These are phyloP conservation scores for Cyberlindnera amylophila DNA, from an alignment of 805 yeast species.

Conservation along the genomic window DNA sequence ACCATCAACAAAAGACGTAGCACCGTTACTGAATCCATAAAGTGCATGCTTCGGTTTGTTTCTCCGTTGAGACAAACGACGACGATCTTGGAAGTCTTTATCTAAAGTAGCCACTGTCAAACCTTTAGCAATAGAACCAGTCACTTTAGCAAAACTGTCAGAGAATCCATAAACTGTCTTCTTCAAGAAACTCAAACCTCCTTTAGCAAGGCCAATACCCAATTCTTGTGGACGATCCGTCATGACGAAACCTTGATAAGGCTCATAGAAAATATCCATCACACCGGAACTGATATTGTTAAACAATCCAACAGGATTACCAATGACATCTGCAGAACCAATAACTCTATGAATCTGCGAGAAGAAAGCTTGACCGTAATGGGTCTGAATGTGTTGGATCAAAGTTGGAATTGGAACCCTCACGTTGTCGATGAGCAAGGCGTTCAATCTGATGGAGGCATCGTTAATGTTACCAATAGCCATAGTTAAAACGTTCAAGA, in stretches of 20 bases:
- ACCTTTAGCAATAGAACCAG: slow-evolving; percentile 94
- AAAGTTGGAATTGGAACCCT: slow-evolving; percentile 80
- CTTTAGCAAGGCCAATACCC: slow-evolving; percentile 94
- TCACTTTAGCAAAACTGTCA: slow-evolving; percentile 87
- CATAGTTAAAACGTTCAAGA: slow-evolving; percentile 86
- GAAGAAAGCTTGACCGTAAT: slow-evolving; percentile 87
- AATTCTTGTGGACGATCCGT: slow-evolving; percentile 94
- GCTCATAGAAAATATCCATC: slow-evolving; percentile 94
- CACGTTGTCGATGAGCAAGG: slow-evolving; percentile 82
- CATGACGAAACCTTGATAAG: slow-evolving; percentile 91
- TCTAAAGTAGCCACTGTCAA: slow-evolving; percentile 88
- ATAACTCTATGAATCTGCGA: slow-evolving; percentile 88
- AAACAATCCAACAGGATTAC: slow-evolving; percentile 96
- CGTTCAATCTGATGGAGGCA: slow-evolving; percentile 88
- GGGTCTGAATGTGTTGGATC: slow-evolving; percentile 67
- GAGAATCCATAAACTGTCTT: slow-evolving; percentile 94
- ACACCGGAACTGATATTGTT: slow-evolving; percentile 93
- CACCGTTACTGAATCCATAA: slow-evolving; percentile 81
- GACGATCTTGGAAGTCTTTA: slow-evolving; percentile 72
- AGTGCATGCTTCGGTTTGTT: slow-evolving; percentile 82
- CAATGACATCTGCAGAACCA: slow-evolving; percentile 95
- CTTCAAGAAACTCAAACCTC: slow-evolving; percentile 89
- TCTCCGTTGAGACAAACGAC: slow-evolving; percentile 69
- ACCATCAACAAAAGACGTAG: slow-evolving; percentile 83
- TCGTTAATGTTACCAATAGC: slow-evolving; percentile 96